Percentiles rank a stretch among this genome's conserved stretches.
phyloP scores from a whole-genome alignment of 169 alveolate species.

The Cryptosporidium baileyi region DNA sequence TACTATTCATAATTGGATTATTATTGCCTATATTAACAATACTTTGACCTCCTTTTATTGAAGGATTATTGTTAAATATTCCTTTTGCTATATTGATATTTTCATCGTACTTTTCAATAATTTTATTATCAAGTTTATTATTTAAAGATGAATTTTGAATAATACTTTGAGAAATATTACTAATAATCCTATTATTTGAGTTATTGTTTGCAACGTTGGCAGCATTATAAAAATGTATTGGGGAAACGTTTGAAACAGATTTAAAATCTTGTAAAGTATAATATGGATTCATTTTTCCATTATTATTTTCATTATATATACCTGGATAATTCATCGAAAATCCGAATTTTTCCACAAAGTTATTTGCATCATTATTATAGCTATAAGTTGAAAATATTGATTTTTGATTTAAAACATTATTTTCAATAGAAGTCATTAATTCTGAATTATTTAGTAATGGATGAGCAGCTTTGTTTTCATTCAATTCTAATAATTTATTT shows the following conservation, averaged over 20 bases:
- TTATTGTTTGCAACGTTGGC: neutral
- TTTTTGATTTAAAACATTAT: neutral
- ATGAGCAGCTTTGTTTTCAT: constrained; percentile 3
- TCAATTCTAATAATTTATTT: too few species aligned
- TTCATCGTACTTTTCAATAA: neutral
- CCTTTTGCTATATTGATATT: constrained; percentile 3
- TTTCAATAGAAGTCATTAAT: constrained; percentile 13
- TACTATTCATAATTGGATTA: constrained; percentile 9
- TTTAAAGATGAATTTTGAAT: too few species aligned
- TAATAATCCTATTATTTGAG: neutral
- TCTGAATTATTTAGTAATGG: constrained; percentile 3
- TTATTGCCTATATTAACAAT: neutral
- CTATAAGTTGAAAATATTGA: constrained; percentile 29
- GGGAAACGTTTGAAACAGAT: neutral
- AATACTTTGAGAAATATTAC: neutral
- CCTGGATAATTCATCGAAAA: neutral
- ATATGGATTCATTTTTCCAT: neutral
- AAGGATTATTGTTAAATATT: neutral
- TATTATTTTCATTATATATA: neutral
- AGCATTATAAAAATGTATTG: constrained; percentile 3
- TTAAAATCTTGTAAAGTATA: constrained; percentile 18
- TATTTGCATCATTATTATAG: neutral
- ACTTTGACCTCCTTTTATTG: neutral
- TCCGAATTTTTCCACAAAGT: constrained; percentile 27
- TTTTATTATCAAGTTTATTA: too few species aligned